A percentile compares a stretch with the other conserved stretches of the same genome.
Conservation (phyloP, 2,329 filamentous ascomycete genomes). For the Paracoccidioides brasiliensis region DNA sequence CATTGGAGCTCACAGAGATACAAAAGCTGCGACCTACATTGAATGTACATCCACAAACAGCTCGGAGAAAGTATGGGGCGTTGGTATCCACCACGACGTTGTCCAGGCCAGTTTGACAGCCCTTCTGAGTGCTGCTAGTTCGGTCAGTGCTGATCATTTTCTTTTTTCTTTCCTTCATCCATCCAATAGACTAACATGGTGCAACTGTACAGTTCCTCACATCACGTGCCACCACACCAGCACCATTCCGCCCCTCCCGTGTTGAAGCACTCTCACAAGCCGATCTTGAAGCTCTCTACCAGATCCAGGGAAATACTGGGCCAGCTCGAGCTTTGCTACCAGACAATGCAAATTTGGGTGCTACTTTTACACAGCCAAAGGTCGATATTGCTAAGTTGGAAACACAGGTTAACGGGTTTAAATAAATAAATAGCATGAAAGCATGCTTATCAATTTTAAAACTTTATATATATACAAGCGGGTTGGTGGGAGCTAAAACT, state of each 20-base stretch:
- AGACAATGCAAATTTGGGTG: conserved; percentile 7
- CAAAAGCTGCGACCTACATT: conserved; percentile 92
- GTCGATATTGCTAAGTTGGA: conserved; percentile 11
- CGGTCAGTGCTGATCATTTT: conserved; percentile 45
- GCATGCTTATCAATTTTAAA: not conserved
- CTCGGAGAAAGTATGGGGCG: conserved; percentile 69
- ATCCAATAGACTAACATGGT: not conserved
- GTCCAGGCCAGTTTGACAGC: conserved; percentile 82
- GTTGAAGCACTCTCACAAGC: conserved; percentile 38
- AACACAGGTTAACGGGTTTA: conserved; percentile 8
- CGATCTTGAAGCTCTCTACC: conserved; percentile 32
- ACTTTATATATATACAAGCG: not conserved
- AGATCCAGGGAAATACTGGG: conserved; percentile 14
- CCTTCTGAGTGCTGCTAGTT: conserved; percentile 70
- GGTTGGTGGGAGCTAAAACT: no score
- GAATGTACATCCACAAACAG: conserved; percentile 62
- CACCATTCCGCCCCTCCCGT: conserved; percentile 46
- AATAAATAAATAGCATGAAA: not conserved
- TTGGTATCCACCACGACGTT: conserved; percentile 85
- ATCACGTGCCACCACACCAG: conserved; percentile 54
- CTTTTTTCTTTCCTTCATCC: not conserved
- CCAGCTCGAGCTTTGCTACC: conserved; percentile 11
- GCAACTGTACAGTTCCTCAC: conserved; percentile 50
- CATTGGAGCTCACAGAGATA: conserved; percentile 64
- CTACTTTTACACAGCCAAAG: conserved; percentile 7